These are phyloP conservation scores for Coemansia erecta DNA, from an alignment of 192 early-diverging fungal species.

Conservation along the genomic window DNA sequence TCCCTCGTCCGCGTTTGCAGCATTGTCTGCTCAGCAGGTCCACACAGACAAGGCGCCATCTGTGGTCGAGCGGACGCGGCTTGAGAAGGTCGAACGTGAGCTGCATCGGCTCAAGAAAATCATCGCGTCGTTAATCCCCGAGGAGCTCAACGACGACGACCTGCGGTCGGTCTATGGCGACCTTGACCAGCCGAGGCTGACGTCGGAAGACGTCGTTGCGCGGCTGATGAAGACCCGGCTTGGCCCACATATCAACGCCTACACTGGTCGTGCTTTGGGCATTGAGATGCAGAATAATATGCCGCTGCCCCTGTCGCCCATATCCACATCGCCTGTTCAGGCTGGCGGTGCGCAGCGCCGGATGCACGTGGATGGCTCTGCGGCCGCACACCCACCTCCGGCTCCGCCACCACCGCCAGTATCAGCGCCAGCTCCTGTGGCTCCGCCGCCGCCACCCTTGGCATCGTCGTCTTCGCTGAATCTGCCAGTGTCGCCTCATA, in stretches of 20 bases:
- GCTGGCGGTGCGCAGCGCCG: not conserved
- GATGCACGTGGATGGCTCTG: not conserved
- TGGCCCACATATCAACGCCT: constrained; percentile 16
- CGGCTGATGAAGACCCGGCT: constrained; percentile 27
- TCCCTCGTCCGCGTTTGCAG: not conserved
- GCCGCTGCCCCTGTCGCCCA: constrained; percentile 15
- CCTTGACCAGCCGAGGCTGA: constrained; percentile 22
- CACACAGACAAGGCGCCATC: not conserved
- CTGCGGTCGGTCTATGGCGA: constrained; percentile 49
- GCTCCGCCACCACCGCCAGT: constrained; percentile 22
- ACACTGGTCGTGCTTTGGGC: not conserved
- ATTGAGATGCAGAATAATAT: constrained; percentile 1
- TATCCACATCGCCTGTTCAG: constrained; percentile 8
- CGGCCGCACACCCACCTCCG: not conserved
- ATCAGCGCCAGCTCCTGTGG: no score
- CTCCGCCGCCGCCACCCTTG: not conserved
- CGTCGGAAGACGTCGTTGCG: constrained; percentile 32
- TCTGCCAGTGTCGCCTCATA: constrained; percentile 4
- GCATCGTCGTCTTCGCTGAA: not conserved
- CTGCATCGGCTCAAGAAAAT: constrained; percentile 46
- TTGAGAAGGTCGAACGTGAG: constrained; percentile 50
- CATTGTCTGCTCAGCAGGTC: not conserved
- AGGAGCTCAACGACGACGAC: constrained; percentile 48
- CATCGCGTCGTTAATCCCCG: constrained; percentile 43
- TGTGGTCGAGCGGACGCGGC: constrained; percentile 31